Base-by-base conservation (phyloP, 495 filamentous ascomycete species). In the Penicillium samsonianum region DNA sequence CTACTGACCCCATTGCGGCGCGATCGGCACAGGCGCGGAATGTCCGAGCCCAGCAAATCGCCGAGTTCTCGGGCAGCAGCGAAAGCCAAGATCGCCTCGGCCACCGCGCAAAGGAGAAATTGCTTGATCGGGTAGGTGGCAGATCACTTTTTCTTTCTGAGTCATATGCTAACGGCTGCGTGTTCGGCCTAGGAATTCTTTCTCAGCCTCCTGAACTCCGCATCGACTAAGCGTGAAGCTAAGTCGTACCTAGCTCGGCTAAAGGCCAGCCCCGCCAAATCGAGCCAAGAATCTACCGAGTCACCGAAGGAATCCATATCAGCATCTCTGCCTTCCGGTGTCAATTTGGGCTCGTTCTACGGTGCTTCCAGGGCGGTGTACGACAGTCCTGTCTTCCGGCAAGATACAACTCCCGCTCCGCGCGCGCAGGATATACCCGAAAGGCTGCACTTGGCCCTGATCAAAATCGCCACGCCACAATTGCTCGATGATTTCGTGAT, bases 141-240 rank as follows among this genome's bases (percentile, higher is more conserved):
- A 33, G 6, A 17, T 46, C 28, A 20, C 28, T 11, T 17, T 51
- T 31, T 2, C 20, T 31, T 22, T 37, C 14, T 38, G 23, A 16
- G 4, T 2, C 43, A 56, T 28, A 30, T 30, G 19, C 17, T 35
- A 35, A 44, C 16, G 12, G 47, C 6, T 5, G 3, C 41, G 19
- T 31, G 16, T 22, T 31, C 14, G 42, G 20, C 12, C 14, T 14
- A 94, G 90, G 89, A 93, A 72, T 86, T 94, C 60, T 87, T 91
- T 61, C 79, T 93, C 10, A 91, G 90, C 26, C 80, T 96, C 7
- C 77, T 97, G 20, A 87, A 83, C 62, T 90, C 92, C 12, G 88
- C 91, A 5, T 86, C 91, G 2, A 96, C 93, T 1, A 93, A 90
- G 71, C 86, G 92, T 52, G 92, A 97, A 72, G 93, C 92, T 43